phyloP scores from a whole-genome alignment of 140 eudicot genomes.

The Ambrosia hybrid region DNA sequence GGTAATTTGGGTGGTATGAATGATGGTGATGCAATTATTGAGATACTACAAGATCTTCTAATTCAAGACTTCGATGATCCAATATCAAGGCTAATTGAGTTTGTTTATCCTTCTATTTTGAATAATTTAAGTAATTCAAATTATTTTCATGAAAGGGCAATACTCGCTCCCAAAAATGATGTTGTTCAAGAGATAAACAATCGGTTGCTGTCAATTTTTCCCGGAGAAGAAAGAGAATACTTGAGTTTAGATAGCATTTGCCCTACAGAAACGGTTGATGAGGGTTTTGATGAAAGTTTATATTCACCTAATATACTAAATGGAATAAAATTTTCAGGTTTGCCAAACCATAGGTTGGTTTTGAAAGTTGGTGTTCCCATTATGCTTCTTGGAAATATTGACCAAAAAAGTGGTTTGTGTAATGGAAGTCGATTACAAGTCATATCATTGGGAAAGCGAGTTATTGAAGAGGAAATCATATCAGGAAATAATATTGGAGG shows the following conservation, averaged over 20 bases:
- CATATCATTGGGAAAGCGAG: background rate
- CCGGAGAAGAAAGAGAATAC: background rate
- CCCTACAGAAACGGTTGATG: background rate
- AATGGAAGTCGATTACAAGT: background rate
- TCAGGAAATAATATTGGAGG: background rate
- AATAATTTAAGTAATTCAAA: background rate
- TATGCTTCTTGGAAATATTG: constrained; percentile 1
- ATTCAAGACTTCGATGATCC: background rate
- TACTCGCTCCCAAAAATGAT: background rate
- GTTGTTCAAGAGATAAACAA: background rate
- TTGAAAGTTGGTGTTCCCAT: background rate
- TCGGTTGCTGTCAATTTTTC: background rate
- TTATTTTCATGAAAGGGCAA: background rate
- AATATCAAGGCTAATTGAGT: background rate
- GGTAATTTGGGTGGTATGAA: background rate
- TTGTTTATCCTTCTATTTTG: background rate
- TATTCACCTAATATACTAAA: background rate
- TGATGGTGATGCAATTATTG: background rate
- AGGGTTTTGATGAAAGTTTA: background rate
- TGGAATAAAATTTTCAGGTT: background rate
- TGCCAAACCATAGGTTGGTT: background rate
- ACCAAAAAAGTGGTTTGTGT: background rate
- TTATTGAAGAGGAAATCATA: background rate
- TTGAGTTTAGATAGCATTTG: background rate
- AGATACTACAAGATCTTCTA: background rate